Conservation (phyloP, 176 grass and related monocot genomes). For the Oryza meyeriana region DNA sequence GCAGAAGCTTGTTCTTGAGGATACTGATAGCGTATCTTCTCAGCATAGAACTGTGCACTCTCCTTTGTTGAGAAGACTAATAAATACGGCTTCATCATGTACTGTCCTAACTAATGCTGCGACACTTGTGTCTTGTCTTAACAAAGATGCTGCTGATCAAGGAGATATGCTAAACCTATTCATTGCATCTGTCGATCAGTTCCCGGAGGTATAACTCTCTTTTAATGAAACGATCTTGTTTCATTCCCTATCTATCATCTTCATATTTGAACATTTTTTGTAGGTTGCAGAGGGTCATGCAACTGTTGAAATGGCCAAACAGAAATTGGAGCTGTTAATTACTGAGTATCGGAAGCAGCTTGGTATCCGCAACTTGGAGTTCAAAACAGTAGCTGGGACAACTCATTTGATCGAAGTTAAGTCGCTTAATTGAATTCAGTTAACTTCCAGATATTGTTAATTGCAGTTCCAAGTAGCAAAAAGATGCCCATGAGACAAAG, state of each 20-base stretch:
- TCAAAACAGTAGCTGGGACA: constrained; percentile 77
- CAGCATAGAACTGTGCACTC: constrained; percentile 47
- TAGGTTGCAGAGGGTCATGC: constrained; percentile 66
- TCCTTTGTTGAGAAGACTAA: constrained; percentile 77
- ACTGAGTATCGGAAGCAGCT: constrained; percentile 72
- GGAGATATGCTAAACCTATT: constrained; percentile 84
- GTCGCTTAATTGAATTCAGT: constrained; percentile 35
- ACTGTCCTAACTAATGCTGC: constrained; percentile 52
- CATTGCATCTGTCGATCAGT: constrained; percentile 67
- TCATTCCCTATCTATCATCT: constrained; percentile 20
- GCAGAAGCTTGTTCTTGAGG: constrained; percentile 56
- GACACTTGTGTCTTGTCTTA: constrained; percentile 79
- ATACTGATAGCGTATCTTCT: constrained; percentile 29
- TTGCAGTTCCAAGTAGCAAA: constrained; percentile 15
- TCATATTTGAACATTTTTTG: constrained; percentile 10
- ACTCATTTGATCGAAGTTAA: constrained; percentile 90
- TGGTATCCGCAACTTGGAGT: constrained; percentile 70
- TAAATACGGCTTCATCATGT: constrained; percentile 69
- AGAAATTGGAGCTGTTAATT: constrained; percentile 75
- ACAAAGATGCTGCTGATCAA: constrained; percentile 82
- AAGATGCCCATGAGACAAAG: not conserved
- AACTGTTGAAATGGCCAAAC: constrained; percentile 55
- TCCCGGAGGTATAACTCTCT: constrained; percentile 64
- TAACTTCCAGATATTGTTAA: constrained; percentile 27
- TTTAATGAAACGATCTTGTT: constrained; percentile 11